These are phyloP conservation scores for Oehlia diaphana DNA, from an alignment of 192 early-diverging fungal genomes.

Conservation along the genomic window DNA sequence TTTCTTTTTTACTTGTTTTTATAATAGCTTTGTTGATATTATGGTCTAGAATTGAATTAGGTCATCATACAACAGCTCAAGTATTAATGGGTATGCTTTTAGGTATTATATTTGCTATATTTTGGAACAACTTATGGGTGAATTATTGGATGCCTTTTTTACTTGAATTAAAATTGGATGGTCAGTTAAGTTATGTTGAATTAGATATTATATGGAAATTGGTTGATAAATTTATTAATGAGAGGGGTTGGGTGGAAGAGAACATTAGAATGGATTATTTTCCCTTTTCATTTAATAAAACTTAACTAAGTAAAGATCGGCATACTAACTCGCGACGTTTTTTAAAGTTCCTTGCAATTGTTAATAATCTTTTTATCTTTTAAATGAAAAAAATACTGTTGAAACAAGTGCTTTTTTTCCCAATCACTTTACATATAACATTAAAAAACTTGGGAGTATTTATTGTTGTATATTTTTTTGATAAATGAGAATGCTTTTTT, in stretches of 20 bases:
- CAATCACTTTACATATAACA: too few relatives aligned
- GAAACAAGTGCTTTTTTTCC: too few relatives aligned
- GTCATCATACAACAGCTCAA: constrained; percentile 35
- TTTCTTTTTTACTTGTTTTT: neutral
- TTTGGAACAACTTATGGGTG: constrained; percentile 23
- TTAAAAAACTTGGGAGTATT: too few relatives aligned
- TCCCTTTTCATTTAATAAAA: neutral
- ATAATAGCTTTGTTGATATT: constrained; percentile 28
- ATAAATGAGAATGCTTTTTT: too few relatives aligned
- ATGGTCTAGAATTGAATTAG: constrained; percentile 37
- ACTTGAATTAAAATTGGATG: neutral
- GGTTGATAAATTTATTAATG: neutral
- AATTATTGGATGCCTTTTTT: neutral
- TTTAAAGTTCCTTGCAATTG: too few relatives aligned
- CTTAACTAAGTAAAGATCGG: too few relatives aligned
- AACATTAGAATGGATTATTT: too few relatives aligned
- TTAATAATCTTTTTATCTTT: too few relatives aligned
- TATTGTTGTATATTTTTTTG: too few relatives aligned
- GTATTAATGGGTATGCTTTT: constrained; percentile 32
- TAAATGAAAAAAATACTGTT: too few relatives aligned
- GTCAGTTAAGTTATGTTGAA: neutral
- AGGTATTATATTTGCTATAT: constrained; percentile 2
- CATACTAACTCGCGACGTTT: too few relatives aligned
- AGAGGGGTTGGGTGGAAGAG: too few relatives aligned
- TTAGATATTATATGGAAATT: neutral